phyloP scores from a whole-genome alignment of 805 yeast species.

The Kluyveromyces nonfermentans region DNA sequence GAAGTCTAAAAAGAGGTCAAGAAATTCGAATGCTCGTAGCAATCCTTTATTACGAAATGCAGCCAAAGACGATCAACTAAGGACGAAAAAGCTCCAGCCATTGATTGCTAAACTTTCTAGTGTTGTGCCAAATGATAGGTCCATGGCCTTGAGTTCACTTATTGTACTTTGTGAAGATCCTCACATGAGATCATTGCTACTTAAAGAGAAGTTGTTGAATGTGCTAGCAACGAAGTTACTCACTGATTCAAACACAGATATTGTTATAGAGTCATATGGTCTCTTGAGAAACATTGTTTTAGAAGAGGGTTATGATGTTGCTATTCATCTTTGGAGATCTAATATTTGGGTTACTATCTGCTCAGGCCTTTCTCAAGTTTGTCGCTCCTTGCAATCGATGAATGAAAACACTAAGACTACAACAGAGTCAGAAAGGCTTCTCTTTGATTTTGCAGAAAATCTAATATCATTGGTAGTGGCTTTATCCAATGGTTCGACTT shows the following conservation, averaged over 20 bases:
- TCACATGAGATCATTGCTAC: conserved; percentile 47
- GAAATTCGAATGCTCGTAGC: conserved; percentile 34
- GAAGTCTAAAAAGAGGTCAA: conserved; percentile 60
- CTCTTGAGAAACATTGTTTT: conserved; percentile 68
- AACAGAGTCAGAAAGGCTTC: conserved; percentile 37
- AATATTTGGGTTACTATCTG: conserved; percentile 61
- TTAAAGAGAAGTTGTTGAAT: conserved; percentile 65
- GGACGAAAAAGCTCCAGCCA: conserved; percentile 55
- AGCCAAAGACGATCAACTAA: conserved; percentile 38
- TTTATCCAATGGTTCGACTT: conserved; percentile 54
- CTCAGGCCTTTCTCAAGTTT: conserved; percentile 41
- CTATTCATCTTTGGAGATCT: conserved; percentile 66
- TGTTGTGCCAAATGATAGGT: conserved; percentile 57
- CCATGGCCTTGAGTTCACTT: conserved; percentile 69
- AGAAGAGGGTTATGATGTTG: conserved; percentile 82
- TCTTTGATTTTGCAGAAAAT: conserved; percentile 66
- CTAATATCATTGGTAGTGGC: conserved; percentile 59
- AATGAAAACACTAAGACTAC: conserved; percentile 17
- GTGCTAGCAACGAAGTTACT: conserved; percentile 54
- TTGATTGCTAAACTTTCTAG: conserved; percentile 56
- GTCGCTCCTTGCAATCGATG: conserved; percentile 38
- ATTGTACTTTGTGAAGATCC: conserved; percentile 63
- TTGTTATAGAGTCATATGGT: conserved; percentile 74
- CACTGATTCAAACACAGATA: conserved; percentile 60
- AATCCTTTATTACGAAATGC: conserved; percentile 27